Conservation (phyloP, 176 grass and related monocot species). For the Avena atlantica region DNA sequence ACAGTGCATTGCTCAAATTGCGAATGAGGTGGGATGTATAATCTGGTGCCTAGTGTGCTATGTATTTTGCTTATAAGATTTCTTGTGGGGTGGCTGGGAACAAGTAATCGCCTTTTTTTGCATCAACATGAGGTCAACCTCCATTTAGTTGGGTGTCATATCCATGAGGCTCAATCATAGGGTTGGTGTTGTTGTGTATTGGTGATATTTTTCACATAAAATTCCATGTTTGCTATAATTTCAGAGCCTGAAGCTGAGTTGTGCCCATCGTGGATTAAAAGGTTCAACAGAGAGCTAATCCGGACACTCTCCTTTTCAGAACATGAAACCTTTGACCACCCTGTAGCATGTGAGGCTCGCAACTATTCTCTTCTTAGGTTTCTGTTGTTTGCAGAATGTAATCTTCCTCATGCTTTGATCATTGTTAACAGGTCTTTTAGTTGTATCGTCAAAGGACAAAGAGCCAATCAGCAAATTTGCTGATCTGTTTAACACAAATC, state of each 20-base stretch:
- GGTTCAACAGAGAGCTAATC: slow-evolving; percentile 91
- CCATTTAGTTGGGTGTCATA: background rate
- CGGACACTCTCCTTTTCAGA: slow-evolving; percentile 84
- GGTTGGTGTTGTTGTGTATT: slow-evolving; percentile 23
- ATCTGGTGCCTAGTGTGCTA: slow-evolving; percentile 15
- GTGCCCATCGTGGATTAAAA: slow-evolving; percentile 87
- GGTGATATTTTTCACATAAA: slow-evolving; percentile 5
- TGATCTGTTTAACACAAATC: slow-evolving; percentile 90
- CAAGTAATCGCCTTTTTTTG: background rate
- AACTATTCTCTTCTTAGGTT: slow-evolving; percentile 33
- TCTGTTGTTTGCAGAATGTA: slow-evolving; percentile 19
- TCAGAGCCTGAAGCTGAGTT: slow-evolving; percentile 89
- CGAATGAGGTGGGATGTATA: background rate
- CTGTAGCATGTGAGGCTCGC: slow-evolving; percentile 90
- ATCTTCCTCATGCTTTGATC: slow-evolving; percentile 51
- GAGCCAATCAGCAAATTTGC: slow-evolving; percentile 83
- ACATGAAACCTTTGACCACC: slow-evolving; percentile 97
- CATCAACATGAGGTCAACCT: slow-evolving; percentile 22
- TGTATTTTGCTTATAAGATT: background rate
- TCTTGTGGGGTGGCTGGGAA: background rate
- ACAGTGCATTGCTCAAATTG: slow-evolving; percentile 11
- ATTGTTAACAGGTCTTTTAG: slow-evolving; percentile 77
- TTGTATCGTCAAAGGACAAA: slow-evolving; percentile 96
- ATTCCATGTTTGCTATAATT: slow-evolving; percentile 50
- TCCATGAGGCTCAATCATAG: background rate